A percentile compares a stretch with the other conserved stretches of the same genome.
These are phyloP conservation scores for Hypomyces rosellus DNA, from an alignment of 2,329 filamentous ascomycete species.

Conservation along the genomic window DNA sequence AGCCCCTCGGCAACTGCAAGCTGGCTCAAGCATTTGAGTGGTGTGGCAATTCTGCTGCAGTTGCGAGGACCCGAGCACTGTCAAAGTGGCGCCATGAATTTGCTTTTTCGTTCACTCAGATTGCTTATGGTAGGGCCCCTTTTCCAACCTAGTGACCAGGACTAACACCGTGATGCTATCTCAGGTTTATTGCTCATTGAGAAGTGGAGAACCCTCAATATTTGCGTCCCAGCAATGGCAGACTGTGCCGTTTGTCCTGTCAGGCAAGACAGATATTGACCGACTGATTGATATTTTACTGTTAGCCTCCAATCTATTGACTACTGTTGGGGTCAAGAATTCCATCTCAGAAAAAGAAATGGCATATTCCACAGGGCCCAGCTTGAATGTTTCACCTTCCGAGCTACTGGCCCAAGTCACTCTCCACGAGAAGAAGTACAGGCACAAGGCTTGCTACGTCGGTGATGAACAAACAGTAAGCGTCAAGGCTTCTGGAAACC, in stretches of 20 bases:
- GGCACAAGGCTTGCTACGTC: not conserved
- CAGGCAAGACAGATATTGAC: constrained; percentile 1
- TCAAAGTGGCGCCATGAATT: not conserved
- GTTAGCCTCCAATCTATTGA: not conserved
- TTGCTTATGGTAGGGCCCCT: not conserved
- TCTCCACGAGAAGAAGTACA: not conserved
- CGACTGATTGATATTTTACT: constrained; percentile 2
- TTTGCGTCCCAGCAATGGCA: constrained; percentile 2
- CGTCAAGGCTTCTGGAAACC: not conserved
- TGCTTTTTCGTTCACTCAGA: constrained; percentile 1
- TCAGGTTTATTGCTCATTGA: not conserved
- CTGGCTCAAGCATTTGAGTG: constrained; percentile 5
- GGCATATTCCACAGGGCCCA: not conserved
- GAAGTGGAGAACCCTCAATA: not conserved
- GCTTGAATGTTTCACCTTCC: not conserved
- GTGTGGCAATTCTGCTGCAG: not conserved
- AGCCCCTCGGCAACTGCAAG: constrained; percentile 4
- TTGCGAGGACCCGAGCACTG: not conserved
- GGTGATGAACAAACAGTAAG: not conserved
- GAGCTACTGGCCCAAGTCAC: not conserved
- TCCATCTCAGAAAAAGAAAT: too few species aligned
- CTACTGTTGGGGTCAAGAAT: too few species aligned
- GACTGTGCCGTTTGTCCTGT: constrained; percentile 1
- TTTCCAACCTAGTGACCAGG: not conserved
- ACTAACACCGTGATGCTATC: not conserved